phyloP scores from a whole-genome alignment of 2,329 filamentous ascomycete genomes.

The Cephalotrichum gorgonifer region DNA sequence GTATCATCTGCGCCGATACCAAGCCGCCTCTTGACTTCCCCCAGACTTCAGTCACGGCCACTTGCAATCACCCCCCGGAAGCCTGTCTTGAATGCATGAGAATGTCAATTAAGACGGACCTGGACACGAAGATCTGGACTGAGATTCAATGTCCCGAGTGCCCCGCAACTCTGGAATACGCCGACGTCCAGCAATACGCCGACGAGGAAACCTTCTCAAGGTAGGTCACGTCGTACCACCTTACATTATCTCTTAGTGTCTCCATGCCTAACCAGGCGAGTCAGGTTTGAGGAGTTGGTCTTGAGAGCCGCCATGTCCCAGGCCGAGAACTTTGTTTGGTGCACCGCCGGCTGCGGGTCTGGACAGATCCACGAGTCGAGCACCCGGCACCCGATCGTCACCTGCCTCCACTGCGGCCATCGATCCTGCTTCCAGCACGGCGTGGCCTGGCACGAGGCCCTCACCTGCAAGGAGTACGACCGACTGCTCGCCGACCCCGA shows the following conservation, averaged over 20 bases:
- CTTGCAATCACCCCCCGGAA: slow-evolving; percentile 20
- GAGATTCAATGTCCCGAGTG: slow-evolving; percentile 44
- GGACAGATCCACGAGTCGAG: slow-evolving; percentile 40
- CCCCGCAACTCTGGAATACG: slow-evolving; percentile 26
- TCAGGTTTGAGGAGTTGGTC: slow-evolving; percentile 31
- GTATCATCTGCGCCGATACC: slow-evolving; percentile 23
- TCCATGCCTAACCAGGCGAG: neutral
- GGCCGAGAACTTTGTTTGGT: slow-evolving; percentile 40
- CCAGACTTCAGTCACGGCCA: slow-evolving; percentile 18
- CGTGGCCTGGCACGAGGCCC: slow-evolving; percentile 28
- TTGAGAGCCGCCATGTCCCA: slow-evolving; percentile 30
- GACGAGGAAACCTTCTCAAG: slow-evolving; percentile 29
- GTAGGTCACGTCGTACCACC: slow-evolving; percentile 19
- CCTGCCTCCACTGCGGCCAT: slow-evolving; percentile 25
- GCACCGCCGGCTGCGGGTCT: slow-evolving; percentile 36
- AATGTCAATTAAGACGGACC: slow-evolving; percentile 21
- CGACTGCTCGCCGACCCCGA: slow-evolving; percentile 23
- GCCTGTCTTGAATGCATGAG: slow-evolving; percentile 24
- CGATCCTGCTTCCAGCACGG: slow-evolving; percentile 32
- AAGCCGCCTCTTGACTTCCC: slow-evolving; percentile 21
- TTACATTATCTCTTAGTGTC: neutral
- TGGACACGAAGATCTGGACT: slow-evolving; percentile 26
- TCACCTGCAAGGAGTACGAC: slow-evolving; percentile 33
- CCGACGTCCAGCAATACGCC: slow-evolving; percentile 34
- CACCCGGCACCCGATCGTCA: slow-evolving; percentile 26